Conservation (phyloP, 2,329 filamentous ascomycete species). For the Aspergillus quadrilineatus region DNA sequence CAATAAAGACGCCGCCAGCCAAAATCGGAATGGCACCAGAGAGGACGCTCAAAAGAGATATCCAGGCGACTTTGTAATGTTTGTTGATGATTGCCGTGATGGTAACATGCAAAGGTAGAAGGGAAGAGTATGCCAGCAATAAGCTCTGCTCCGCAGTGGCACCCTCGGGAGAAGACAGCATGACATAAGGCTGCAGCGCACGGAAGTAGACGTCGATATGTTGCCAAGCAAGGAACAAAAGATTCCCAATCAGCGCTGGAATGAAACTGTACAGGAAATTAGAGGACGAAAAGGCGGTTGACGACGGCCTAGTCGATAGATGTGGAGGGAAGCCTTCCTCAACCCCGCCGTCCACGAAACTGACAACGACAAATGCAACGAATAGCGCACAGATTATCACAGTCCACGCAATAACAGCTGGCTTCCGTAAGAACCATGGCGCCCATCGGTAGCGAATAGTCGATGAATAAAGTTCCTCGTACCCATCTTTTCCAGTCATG, state of each 20-base stretch:
- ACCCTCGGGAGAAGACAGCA: conserved; percentile 53
- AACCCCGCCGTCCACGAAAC: conserved; percentile 70
- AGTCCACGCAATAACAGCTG: conserved; percentile 65
- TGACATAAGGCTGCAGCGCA: conserved; percentile 58
- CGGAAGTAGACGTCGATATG: conserved; percentile 62
- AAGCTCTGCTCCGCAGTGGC: conserved; percentile 56
- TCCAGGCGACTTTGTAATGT: conserved; percentile 59
- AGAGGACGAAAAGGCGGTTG: conserved; percentile 72
- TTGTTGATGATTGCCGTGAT: conserved; percentile 53
- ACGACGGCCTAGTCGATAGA: conserved; percentile 60
- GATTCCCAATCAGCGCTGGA: conserved; percentile 57
- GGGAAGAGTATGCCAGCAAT: conserved; percentile 57
- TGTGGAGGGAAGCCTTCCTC: conserved; percentile 69
- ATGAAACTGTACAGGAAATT: conserved; percentile 81
- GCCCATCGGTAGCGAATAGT: conserved; percentile 65
- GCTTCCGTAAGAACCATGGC: conserved; percentile 72
- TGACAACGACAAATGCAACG: conserved; percentile 71
- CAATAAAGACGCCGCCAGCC: conserved; percentile 62
- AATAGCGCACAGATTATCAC: conserved; percentile 62
- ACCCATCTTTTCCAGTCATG: conserved; percentile 41
- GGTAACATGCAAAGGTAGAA: conserved; percentile 54
- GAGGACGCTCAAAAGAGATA: conserved; percentile 55
- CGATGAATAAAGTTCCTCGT: conserved; percentile 53
- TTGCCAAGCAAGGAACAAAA: conserved; percentile 60
- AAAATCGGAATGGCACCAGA: conserved; percentile 58